Evolutionary conservation across 129 eudicot genomes (phyloP).

Genomic region (Sambucus nigra): DNA sequence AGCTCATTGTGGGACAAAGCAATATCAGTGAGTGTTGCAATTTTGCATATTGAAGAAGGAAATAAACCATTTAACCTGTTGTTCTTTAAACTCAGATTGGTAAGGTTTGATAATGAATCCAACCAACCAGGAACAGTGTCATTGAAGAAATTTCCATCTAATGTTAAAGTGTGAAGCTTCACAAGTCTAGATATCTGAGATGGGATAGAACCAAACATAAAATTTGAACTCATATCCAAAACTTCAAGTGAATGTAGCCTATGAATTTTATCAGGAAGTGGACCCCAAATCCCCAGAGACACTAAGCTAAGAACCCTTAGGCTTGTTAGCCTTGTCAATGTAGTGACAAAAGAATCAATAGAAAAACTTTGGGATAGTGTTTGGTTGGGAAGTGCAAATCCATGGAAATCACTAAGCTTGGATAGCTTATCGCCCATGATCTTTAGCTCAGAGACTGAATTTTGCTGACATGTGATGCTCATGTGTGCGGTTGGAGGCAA

Average conservation of each 20-base stretch:
- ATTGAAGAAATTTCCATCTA: conserved; percentile 75
- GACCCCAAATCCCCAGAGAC: conserved; percentile 89
- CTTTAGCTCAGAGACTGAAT: conserved; percentile 65
- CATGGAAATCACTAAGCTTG: conserved; percentile 50
- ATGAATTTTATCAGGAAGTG: conserved; percentile 72
- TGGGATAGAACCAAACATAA: conserved; percentile 72
- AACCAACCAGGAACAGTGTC: conserved; percentile 71
- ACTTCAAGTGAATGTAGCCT: conserved; percentile 53
- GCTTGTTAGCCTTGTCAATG: conserved; percentile 61
- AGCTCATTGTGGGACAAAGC: conserved; percentile 58
- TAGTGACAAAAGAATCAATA: conserved; percentile 75
- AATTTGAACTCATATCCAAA: conserved; percentile 80
- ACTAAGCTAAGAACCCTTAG: conserved; percentile 75
- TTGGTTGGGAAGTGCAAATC: conserved; percentile 52
- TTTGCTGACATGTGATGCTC: conserved; percentile 50
- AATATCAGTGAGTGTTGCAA: conserved; percentile 38
- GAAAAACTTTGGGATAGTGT: conserved; percentile 69
- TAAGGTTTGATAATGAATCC: conserved; percentile 57
- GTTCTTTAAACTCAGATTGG: conserved; percentile 63
- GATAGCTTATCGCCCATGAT: conserved; percentile 65
- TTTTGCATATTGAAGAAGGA: conserved; percentile 54
- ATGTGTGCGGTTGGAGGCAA: conserved; percentile 37
- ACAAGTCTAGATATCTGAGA: conserved; percentile 44
- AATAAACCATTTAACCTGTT: conserved; percentile 64
- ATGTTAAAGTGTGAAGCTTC: conserved; percentile 54